These are phyloP conservation scores for Boletus sp. DNA, from an alignment of 1,284 basidiomycete species.

Conservation along the genomic window DNA sequence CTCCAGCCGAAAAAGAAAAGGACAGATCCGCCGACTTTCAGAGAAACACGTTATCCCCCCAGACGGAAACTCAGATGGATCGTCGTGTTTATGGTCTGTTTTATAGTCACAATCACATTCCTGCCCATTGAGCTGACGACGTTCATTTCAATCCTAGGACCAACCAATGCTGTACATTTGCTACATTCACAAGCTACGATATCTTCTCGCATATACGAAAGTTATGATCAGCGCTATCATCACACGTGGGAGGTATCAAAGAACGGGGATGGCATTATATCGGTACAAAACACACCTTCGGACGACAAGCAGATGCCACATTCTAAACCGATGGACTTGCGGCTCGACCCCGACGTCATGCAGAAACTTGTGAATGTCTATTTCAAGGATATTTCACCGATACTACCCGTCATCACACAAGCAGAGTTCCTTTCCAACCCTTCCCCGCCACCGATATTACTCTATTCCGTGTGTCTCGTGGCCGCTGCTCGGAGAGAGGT, in stretches of 20 bases:
- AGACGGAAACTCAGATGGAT: slow-evolving; percentile 43
- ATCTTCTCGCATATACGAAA: slow-evolving; percentile 78
- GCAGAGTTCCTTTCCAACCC: slow-evolving; percentile 78
- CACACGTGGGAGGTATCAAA: slow-evolving; percentile 80
- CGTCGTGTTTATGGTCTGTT: slow-evolving; percentile 59
- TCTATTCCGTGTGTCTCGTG: slow-evolving; percentile 91
- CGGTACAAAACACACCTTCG: slow-evolving; percentile 64
- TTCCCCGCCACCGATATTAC: slow-evolving; percentile 73
- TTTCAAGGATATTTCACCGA: slow-evolving; percentile 81
- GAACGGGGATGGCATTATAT: slow-evolving; percentile 84
- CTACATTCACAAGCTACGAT: slow-evolving; percentile 86
- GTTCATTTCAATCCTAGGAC: slow-evolving; percentile 46
- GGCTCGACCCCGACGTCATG: slow-evolving; percentile 73
- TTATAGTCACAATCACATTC: slow-evolving; percentile 3
- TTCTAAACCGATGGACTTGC: slow-evolving; percentile 61
- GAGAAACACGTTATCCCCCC: slow-evolving; percentile 35
- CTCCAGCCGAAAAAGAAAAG: slow-evolving; percentile 44
- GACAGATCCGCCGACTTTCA: slow-evolving; percentile 28
- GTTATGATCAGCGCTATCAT: slow-evolving; percentile 81
- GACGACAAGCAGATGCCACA: slow-evolving; percentile 52
- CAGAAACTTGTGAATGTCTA: slow-evolving; percentile 87
- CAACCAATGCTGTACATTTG: slow-evolving; percentile 82
- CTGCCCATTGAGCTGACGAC: slow-evolving; percentile 10
- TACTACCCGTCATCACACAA: slow-evolving; percentile 84
- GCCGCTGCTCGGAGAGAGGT: slow-evolving; percentile 84